Conservation (phyloP, 2,329 filamentous ascomycete genomes). For the Tolypocladium endophyticum region DNA sequence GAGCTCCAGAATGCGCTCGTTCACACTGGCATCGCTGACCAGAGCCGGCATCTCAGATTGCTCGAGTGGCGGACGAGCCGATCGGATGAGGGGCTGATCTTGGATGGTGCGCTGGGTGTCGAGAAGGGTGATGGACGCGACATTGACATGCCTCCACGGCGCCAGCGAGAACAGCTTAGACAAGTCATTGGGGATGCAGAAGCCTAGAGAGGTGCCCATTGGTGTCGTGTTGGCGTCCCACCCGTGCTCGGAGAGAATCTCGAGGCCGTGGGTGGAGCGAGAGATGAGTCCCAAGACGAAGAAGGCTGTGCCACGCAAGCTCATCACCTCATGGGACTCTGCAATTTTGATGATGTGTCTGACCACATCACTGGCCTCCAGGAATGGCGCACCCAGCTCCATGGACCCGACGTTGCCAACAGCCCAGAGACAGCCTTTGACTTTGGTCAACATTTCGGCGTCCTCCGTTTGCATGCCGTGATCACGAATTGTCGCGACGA, state of each 20-base stretch:
- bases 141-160: constrained; percentile 45
- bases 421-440: constrained; percentile 95
- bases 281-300: constrained; percentile 92
- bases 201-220: constrained; percentile 72
- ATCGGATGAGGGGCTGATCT: constrained; percentile 29
- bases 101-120: constrained; percentile 42
- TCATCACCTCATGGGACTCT: constrained; percentile 80
- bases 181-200: constrained; percentile 75
- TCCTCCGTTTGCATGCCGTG: constrained; percentile 80
- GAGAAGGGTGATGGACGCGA: constrained; percentile 35
- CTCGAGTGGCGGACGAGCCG: constrained; percentile 31
- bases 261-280: constrained; percentile 79
- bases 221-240: constrained; percentile 89
- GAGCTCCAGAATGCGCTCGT: constrained; percentile 71
- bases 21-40: constrained; percentile 53
- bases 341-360: constrained; percentile 81
- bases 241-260: constrained; percentile 78
- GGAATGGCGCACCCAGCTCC: constrained; percentile 89
- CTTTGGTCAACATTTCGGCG: constrained; percentile 74
- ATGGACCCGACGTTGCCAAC: constrained; percentile 97
- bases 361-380: constrained; percentile 84
- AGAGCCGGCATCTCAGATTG: constrained; percentile 29
- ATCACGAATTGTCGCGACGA: constrained; percentile 78
- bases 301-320: constrained; percentile 87
- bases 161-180: constrained; percentile 65